A percentile compares a stretch with the other conserved stretches of the same genome.
Evolutionary conservation across 352 stramenopile genomes (phyloP).

Genomic region (Stramenopiles sp.): DNA sequence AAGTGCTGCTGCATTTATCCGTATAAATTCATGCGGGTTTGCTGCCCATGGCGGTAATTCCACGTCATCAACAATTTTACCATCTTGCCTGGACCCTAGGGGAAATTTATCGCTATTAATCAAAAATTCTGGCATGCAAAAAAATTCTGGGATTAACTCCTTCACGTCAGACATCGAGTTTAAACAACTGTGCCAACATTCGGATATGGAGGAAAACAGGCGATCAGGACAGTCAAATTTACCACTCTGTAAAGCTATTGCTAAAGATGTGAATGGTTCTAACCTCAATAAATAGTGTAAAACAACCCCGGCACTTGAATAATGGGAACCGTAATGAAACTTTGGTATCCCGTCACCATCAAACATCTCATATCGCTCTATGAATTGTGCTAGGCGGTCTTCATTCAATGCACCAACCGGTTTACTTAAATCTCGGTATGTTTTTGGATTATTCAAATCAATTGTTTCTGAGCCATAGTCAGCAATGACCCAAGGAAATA

Average conservation of each 20-base stretch:
- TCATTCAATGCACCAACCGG: constrained; percentile 88
- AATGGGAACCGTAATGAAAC: constrained; percentile 87
- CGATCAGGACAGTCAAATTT: constrained; percentile 94
- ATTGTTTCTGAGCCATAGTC: constrained; percentile 79
- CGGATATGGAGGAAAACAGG: constrained; percentile 75
- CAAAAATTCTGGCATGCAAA: constrained; percentile 30
- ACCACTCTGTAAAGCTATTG: constrained; percentile 75
- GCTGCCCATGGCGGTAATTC: constrained; percentile 74
- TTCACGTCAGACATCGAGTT: constrained; percentile 80
- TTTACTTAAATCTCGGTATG: constrained; percentile 87
- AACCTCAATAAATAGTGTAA: constrained; percentile 89
- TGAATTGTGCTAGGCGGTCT: constrained; percentile 63
- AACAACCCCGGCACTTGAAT: constrained; percentile 73
- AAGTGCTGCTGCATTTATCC: constrained; percentile 35
- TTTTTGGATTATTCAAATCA: constrained; percentile 64
- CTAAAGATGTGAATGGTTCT: constrained; percentile 80
- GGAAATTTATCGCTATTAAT: constrained; percentile 16
- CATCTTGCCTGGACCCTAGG: constrained; percentile 41
- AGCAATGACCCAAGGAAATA: constrained; percentile 91
- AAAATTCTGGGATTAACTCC: constrained; percentile 96
- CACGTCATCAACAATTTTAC: constrained; percentile 62
- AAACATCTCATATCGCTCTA: constrained; percentile 66
- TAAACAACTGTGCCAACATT: constrained; percentile 56
- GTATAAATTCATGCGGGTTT: constrained; percentile 35
- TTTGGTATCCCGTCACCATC: constrained; percentile 21